A percentile compares a stretch with the other conserved stretches of the same genome.
phyloP scores from a whole-genome alignment of 495 filamentous ascomycete species.

The Podospora sp. region DNA sequence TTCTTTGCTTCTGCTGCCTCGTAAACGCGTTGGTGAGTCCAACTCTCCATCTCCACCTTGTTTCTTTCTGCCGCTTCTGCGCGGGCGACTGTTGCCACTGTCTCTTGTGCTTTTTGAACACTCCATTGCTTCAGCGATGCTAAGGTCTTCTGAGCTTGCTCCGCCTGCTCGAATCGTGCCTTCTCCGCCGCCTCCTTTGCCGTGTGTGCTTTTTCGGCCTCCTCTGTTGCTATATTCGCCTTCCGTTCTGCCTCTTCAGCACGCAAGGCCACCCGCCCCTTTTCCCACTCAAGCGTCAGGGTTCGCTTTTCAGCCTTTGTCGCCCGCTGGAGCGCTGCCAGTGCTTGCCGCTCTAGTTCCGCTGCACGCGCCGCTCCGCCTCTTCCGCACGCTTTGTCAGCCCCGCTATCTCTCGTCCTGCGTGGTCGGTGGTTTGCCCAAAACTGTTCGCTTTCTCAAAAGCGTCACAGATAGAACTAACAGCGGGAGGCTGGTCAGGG shows the following conservation, averaged over 20 bases:
- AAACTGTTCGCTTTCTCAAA: not conserved
- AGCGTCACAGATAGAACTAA: not conserved
- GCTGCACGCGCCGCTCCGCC: not conserved
- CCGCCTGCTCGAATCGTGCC: not conserved
- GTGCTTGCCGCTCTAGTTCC: slow-evolving; percentile 7
- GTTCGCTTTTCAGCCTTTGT: slow-evolving; percentile 11
- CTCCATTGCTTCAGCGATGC: no score
- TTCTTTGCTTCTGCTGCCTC: no score
- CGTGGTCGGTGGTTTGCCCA: not conserved
- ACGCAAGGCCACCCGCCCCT: slow-evolving; percentile 10
- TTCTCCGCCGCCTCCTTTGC: not conserved
- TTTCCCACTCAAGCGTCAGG: slow-evolving; percentile 7
- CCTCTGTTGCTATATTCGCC: slow-evolving; percentile 7
- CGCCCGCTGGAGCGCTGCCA: slow-evolving; percentile 1
- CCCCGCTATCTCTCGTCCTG: slow-evolving; percentile 9
- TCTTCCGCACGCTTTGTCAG: slow-evolving; percentile 9
- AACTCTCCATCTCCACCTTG: no score
- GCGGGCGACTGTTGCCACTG: no score
- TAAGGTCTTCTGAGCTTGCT: no score
- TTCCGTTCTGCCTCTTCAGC: slow-evolving; percentile 13
- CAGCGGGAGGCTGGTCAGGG: not conserved
- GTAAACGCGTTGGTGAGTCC: no score
- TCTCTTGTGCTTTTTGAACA: no score
- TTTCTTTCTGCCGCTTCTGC: no score
- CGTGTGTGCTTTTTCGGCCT: not conserved